Evolutionary conservation across 2,329 filamentous ascomycete species (phyloP).

Genomic region (Fusarium heterosporum): DNA sequence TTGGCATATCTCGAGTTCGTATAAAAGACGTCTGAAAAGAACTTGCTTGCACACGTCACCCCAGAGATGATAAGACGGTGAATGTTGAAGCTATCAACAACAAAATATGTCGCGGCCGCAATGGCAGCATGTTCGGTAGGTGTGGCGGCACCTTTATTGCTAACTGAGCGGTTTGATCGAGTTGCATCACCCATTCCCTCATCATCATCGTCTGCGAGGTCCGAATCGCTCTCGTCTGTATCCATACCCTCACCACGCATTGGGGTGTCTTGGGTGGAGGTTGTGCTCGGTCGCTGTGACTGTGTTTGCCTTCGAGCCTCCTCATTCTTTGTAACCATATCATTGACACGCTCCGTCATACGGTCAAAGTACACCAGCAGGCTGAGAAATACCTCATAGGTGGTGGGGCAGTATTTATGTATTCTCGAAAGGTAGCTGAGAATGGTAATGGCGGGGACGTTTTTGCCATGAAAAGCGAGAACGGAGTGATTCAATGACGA

Average conservation of each 20-base stretch:
- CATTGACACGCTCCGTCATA: conserved; percentile 97
- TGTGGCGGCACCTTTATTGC: conserved; percentile 35
- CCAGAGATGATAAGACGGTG: conserved; percentile 96
- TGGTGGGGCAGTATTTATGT: conserved; percentile 98
- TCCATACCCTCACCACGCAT: conserved; percentile 47
- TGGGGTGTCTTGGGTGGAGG: conserved; percentile 45
- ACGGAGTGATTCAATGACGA: conserved; percentile 73
- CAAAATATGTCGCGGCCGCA: conserved; percentile 74
- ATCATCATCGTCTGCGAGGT: conserved; percentile 62
- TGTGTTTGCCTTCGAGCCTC: conserved; percentile 56
- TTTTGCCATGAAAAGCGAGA: conserved; percentile 96
- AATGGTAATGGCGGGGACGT: conserved; percentile 96
- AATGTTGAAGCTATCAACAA: conserved; percentile 99
- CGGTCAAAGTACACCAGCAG: conserved; percentile 97
- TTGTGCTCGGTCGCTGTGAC: conserved; percentile 19
- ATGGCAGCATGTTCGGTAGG: conserved; percentile 43
- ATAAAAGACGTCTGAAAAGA: conserved; percentile 99
- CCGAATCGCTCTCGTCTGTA: conserved; percentile 62
- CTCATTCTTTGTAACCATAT: conserved; percentile 77
- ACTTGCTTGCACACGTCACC: conserved; percentile 98
- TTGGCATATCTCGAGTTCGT: conserved; percentile 99
- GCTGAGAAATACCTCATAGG: conserved; percentile 97
- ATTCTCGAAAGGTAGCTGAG: conserved; percentile 95
- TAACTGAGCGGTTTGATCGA: conserved; percentile 42
- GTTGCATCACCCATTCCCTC: conserved; percentile 51